Percentiles rank a stretch among this genome's conserved stretches.
Evolutionary conservation across 192 early-diverging fungal genomes (phyloP).

Genomic region (Rhizophagus sp.): DNA sequence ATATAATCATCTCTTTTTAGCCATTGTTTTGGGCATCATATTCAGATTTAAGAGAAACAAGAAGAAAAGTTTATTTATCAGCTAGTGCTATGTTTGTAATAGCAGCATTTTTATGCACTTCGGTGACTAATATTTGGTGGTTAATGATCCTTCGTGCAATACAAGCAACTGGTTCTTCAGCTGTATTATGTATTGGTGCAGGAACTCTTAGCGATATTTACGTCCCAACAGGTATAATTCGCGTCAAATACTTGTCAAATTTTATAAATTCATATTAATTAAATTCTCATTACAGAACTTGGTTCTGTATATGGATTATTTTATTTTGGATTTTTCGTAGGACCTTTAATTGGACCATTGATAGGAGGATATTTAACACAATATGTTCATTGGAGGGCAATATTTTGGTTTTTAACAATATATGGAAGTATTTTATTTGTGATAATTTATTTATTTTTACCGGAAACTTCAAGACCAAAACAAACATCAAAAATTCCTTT

Average conservation of each 20-base stretch:
- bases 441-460: neutral
- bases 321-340: slow-evolving; percentile 39
- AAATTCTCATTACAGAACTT: slow-evolving; percentile 20
- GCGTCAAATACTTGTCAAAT: neutral
- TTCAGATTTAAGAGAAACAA: slow-evolving; percentile 36
- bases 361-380: slow-evolving; percentile 39
- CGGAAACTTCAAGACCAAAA: neutral
- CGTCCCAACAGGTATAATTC: neutral
- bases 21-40: slow-evolving; percentile 45
- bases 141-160: slow-evolving; percentile 42
- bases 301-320: slow-evolving; percentile 41
- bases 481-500: neutral
- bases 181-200: slow-evolving; percentile 39
- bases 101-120: slow-evolving; percentile 33
- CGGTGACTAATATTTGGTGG: slow-evolving; percentile 34
- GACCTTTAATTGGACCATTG: slow-evolving; percentile 40
- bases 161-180: slow-evolving; percentile 39
- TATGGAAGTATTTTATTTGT: neutral
- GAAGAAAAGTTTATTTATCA: slow-evolving; percentile 39
- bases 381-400: neutral
- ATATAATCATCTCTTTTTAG: neutral
- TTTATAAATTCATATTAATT: neutral
- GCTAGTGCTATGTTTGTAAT: slow-evolving; percentile 41
- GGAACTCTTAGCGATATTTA: slow-evolving; percentile 42
- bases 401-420: slow-evolving; percentile 13